phyloP scores from a whole-genome alignment of 2,329 filamentous ascomycete species.

The Polychaeton citri region DNA sequence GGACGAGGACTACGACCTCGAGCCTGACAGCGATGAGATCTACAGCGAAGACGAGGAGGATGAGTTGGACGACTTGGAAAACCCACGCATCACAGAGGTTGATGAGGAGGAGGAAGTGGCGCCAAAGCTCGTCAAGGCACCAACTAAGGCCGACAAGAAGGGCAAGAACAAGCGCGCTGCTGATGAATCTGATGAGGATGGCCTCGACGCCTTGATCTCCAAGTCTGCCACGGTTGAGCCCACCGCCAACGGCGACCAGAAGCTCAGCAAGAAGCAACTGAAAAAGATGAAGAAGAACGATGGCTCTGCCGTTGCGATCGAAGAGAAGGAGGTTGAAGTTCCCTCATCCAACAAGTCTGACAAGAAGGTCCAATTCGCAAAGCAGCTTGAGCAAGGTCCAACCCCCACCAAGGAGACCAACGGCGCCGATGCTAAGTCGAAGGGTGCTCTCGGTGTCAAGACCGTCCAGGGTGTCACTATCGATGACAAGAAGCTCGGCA shows the following conservation, averaged over 20 bases:
- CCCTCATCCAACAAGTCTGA: conserved; percentile 48
- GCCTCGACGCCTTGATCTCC: conserved; percentile 75
- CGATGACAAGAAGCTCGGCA: conserved; percentile 88
- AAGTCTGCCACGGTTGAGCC: conserved; percentile 46
- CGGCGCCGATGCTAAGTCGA: conserved; percentile 25
- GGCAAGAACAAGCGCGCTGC: conserved; percentile 93
- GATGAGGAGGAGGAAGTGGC: conserved; percentile 61
- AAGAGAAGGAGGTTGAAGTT: conserved; percentile 40
- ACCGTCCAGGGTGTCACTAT: conserved; percentile 78
- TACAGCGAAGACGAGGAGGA: conserved; percentile 37
- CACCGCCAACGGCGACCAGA: conserved; percentile 47
- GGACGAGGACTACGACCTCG: conserved; percentile 58
- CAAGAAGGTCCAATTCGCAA: conserved; percentile 98
- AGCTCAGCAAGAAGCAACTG: conserved; percentile 88
- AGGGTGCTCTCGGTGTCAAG: conserved; percentile 54
- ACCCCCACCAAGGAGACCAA: conserved; percentile 57
- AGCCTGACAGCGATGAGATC: conserved; percentile 67
- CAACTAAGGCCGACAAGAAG: conserved; percentile 34
- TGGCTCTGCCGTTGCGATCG: conserved; percentile 61
- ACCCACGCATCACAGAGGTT: conserved; percentile 74
- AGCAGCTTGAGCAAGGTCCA: conserved; percentile 95
- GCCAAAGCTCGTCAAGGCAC: conserved; percentile 37
- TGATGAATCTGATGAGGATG: conserved; percentile 48
- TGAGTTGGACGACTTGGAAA: conserved; percentile 46
- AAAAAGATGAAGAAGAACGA: conserved; percentile 99